Conservation (phyloP, 2,329 filamentous ascomycete species). For the Colletotrichum plurivorum region DNA sequence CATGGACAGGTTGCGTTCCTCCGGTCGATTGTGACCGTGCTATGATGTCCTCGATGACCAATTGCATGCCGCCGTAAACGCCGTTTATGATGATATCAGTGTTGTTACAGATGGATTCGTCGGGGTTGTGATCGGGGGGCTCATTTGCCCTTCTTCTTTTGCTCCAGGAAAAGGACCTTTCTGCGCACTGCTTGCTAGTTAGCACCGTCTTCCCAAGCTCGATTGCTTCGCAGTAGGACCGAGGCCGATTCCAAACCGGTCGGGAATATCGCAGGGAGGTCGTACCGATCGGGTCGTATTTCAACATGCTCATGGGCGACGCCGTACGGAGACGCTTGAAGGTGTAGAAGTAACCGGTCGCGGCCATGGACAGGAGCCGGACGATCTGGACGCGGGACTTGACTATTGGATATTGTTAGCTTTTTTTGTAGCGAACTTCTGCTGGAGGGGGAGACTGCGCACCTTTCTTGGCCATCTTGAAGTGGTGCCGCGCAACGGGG, state of each 20-base stretch:
- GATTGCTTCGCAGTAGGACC: background rate
- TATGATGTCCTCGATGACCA: slow-evolving; percentile 29
- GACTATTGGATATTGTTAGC: slow-evolving; percentile 60
- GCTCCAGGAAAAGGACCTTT: slow-evolving; percentile 95
- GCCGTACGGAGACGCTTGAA: slow-evolving; percentile 85
- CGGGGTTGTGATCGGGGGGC: background rate
- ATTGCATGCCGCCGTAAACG: slow-evolving; percentile 40
- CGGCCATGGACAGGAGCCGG: slow-evolving; percentile 96
- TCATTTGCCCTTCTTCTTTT: slow-evolving; percentile 82
- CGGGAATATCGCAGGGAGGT: background rate
- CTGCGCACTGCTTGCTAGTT: slow-evolving; percentile 77
- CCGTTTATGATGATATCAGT: slow-evolving; percentile 40
- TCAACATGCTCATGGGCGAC: slow-evolving; percentile 94
- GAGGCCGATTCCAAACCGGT: background rate
- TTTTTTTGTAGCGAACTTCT: background rate
- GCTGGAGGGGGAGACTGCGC: background rate
- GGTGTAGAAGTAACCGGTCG: slow-evolving; percentile 98
- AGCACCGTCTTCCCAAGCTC: background rate
- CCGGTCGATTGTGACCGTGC: slow-evolving; percentile 13
- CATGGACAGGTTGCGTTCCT: slow-evolving; percentile 2
- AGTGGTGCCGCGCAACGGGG: slow-evolving; percentile 14
- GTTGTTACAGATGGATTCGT: slow-evolving; percentile 38
- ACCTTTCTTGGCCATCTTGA: slow-evolving; percentile 42
- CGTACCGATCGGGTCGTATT: slow-evolving; percentile 96
- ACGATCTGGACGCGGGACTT: slow-evolving; percentile 95